Base-by-base conservation (phyloP, 1,139 yeast species). In the Spathaspora jeffriesii region DNA sequence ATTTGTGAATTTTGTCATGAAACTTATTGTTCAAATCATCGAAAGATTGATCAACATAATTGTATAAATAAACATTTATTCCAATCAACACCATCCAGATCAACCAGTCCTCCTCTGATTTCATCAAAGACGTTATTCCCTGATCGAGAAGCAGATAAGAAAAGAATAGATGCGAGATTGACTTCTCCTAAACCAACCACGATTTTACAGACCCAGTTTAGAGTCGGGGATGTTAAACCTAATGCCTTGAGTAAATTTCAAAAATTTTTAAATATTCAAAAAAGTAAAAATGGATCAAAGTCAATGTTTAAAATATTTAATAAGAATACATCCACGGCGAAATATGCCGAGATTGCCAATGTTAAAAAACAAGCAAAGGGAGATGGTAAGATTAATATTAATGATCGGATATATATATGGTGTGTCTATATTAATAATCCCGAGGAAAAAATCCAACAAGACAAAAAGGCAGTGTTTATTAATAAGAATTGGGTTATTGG, bases 401-500 rank as follows among this genome's bases (percentile, higher is more conserved):
- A 66, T 2, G 89, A 88, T 56, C 69, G 96, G 47, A 67, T 88
- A 0, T 84, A 87, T 58, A 61, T 88, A 10, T 80, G 85, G 80
- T 76, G 85, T 38, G 61, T 74, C 31, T 79, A 77, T 53, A 70
- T 79, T 3, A 57, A 56, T 23, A 61, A 58, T 30, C 45, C 56
- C 0, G 62, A 56, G 7, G 60, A 54, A 13, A 63, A 60, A 7
- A 57, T 64, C 6, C 65, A 62, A 6, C 60, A 58, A 18, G 68
- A 64, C 23, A 55, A 64, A 18, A 62, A 55, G 32, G 76, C 84
- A 0, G 60, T 85, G 14, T 87, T 62, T 58, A 76, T 85, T 14
- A 80, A 81, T 34, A 78, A 79, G 53, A 70, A 75, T 28, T 85
- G 93, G 89, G 85, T 89, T 0, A 75, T 88, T 7, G 98, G 98